Percentiles rank a stretch among this genome's conserved stretches.
phyloP scores from a whole-genome alignment of 2,329 filamentous ascomycete species.

The Alternaria sp. region DNA sequence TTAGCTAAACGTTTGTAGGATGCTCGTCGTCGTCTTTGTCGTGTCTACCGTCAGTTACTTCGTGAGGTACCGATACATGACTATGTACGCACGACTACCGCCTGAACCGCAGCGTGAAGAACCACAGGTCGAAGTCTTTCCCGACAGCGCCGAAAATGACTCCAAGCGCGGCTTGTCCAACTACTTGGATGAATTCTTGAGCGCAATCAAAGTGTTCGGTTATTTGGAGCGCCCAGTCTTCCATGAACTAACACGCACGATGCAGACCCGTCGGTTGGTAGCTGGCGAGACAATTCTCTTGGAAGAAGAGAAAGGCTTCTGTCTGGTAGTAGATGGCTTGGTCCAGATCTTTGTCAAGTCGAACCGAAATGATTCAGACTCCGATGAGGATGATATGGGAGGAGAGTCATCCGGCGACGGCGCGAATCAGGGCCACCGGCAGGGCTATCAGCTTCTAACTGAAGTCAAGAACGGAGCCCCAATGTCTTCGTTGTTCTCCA shows the following conservation, averaged over 20 bases:
- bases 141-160: constrained; percentile 87
- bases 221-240: constrained; percentile 97
- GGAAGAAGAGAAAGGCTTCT: constrained; percentile 98
- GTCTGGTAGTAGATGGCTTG: constrained; percentile 92
- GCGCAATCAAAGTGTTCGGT: constrained; percentile 98
- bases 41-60: constrained; percentile 92
- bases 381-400: constrained; percentile 56
- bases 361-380: constrained; percentile 57
- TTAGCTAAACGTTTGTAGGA: constrained; percentile 39
- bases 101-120: constrained; percentile 96
- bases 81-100: constrained; percentile 93
- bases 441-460: constrained; percentile 92
- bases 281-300: constrained; percentile 93
- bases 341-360: constrained; percentile 99
- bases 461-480: constrained; percentile 98
- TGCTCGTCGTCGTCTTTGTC: constrained; percentile 74
- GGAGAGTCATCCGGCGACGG: constrained; percentile 60
- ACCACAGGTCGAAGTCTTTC: constrained; percentile 92
- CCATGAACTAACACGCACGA: constrained; percentile 94
- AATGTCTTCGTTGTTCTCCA: constrained; percentile 98
- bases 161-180: constrained; percentile 91
- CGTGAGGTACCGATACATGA: constrained; percentile 92
- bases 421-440: constrained; percentile 66
- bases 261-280: constrained; percentile 97
- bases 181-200: constrained; percentile 96